phyloP scores from a whole-genome alignment of 2,329 filamentous ascomycete genomes.

The Colletotrichum musae region DNA sequence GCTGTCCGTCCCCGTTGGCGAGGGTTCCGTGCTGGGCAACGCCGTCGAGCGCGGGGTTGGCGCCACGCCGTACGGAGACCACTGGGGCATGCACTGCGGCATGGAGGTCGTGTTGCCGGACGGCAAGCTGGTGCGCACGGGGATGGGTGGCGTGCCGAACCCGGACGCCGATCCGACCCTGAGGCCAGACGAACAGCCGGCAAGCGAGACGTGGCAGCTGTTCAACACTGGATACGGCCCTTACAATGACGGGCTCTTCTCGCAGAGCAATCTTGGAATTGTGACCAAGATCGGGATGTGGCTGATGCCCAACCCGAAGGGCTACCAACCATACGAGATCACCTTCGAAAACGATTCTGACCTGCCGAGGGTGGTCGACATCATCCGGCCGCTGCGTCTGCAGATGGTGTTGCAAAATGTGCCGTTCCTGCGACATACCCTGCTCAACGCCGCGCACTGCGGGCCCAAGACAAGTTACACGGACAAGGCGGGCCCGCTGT shows the following conservation, averaged over 20 bases:
- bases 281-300: conserved; percentile 67
- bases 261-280: conserved; percentile 65
- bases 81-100: conserved; percentile 57
- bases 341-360: conserved; percentile 46
- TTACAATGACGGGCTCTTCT: conserved; percentile 59
- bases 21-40: conserved; percentile 63
- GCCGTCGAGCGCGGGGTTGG: conserved; percentile 61
- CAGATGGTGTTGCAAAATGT: conserved; percentile 63
- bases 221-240: conserved; percentile 60
- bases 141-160: conserved; percentile 50
- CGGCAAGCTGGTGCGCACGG: conserved; percentile 59
- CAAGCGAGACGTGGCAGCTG: conserved; percentile 57
- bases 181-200: conserved; percentile 46
- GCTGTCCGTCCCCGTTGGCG: conserved; percentile 60
- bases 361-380: conserved; percentile 46
- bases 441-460: conserved; percentile 57
- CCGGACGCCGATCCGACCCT: conserved; percentile 28
- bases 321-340: conserved; percentile 53
- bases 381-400: conserved; percentile 54
- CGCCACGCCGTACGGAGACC: conserved; percentile 62
- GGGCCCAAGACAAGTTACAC: conserved; percentile 49
- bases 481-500: conserved; percentile 50
- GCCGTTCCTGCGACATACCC: conserved; percentile 59
- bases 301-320: conserved; percentile 67
- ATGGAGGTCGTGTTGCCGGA: conserved; percentile 60